Conservation (phyloP, 805 yeast genomes). For the Wickerhamomyces rabaulensis region DNA sequence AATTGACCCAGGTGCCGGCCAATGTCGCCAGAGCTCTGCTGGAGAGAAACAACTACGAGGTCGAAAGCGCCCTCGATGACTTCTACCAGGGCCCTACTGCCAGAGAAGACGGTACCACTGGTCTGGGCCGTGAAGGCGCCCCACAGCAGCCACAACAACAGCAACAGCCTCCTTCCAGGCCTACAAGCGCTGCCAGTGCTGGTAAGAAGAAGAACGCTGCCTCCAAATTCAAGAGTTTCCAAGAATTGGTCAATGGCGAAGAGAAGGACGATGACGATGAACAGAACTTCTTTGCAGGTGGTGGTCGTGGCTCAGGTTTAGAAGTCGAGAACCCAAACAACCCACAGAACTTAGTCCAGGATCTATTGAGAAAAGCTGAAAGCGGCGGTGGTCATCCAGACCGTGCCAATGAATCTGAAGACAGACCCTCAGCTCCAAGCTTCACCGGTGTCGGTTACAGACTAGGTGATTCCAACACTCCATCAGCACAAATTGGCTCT, state of each 20-base stretch:
- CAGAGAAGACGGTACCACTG: conserved; percentile 1
- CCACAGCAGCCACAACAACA: conserved; percentile 1
- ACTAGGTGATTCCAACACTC: conserved; percentile 30
- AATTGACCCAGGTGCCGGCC: conserved; percentile 17
- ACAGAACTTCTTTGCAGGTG: conserved; percentile 60
- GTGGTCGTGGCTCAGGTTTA: conserved; percentile 68
- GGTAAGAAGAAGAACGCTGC: conserved; percentile 8
- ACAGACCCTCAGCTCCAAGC: conserved; percentile 29
- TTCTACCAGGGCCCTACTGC: conserved; percentile 24
- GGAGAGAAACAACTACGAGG: conserved; percentile 25
- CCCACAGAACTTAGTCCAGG: conserved; percentile 42
- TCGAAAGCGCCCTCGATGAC: conserved; percentile 28
- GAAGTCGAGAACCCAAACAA: conserved; percentile 69
- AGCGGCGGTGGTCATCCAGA: conserved; percentile 45
- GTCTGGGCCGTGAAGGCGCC: conserved; percentile 3
- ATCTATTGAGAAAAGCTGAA: conserved; percentile 63
- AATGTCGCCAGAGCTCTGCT: conserved; percentile 17
- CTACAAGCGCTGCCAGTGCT: neutral
- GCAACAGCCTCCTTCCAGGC: neutral
- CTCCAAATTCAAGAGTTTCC: conserved; percentile 34
- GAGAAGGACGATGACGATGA: conserved; percentile 47
- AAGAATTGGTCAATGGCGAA: conserved; percentile 32
- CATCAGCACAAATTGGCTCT: conserved; percentile 30
- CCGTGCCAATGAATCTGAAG: conserved; percentile 27
- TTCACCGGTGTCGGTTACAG: conserved; percentile 37